Conservation (phyloP, 805 yeast species). For the Zygotorulaspora danielsina region DNA sequence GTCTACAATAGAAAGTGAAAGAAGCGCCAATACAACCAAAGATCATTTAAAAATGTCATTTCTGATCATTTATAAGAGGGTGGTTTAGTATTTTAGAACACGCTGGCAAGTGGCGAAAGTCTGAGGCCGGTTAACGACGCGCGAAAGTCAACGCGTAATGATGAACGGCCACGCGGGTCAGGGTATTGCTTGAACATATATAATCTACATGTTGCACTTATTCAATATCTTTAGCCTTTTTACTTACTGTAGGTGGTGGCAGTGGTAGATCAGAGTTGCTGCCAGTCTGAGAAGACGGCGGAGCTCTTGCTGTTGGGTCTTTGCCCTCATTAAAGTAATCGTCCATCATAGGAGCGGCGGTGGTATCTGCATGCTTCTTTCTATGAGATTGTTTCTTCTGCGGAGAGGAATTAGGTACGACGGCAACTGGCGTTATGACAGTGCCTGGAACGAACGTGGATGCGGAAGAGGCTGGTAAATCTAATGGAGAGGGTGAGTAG, state of each 20-base stretch:
- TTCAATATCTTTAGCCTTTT: conserved; percentile 2
- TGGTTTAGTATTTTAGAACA: conserved; percentile 5
- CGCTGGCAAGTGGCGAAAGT: conserved; percentile 13
- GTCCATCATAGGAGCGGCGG: conserved; percentile 18
- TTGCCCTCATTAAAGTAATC: conserved; percentile 35
- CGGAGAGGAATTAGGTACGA: conserved; percentile 1
- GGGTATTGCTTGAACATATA: too few species aligned
- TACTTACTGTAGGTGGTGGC: conserved; percentile 7
- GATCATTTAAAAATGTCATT: too few species aligned
- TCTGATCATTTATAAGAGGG: conserved; percentile 1
- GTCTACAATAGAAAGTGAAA: too few species aligned
- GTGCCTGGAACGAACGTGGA: conserved; percentile 22
- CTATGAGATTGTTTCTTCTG: conserved; percentile 7
- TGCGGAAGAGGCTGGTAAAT: conserved; percentile 13
- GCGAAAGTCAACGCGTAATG: conserved; percentile 1
- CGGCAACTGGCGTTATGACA: conserved; percentile 5
- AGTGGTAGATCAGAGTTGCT: conserved; percentile 1
- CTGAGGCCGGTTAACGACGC: conserved; percentile 5
- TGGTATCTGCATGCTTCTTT: conserved; percentile 16
- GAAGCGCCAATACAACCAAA: too few species aligned
- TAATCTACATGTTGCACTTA: not conserved
- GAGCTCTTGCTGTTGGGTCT: conserved; percentile 21
- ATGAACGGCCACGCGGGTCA: not conserved
- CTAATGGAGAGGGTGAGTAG: not conserved
- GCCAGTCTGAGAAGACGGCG: conserved; percentile 6